Base-by-base conservation (phyloP, 2,329 filamentous ascomycete species). In the Penicillium aurantiogriseum region DNA sequence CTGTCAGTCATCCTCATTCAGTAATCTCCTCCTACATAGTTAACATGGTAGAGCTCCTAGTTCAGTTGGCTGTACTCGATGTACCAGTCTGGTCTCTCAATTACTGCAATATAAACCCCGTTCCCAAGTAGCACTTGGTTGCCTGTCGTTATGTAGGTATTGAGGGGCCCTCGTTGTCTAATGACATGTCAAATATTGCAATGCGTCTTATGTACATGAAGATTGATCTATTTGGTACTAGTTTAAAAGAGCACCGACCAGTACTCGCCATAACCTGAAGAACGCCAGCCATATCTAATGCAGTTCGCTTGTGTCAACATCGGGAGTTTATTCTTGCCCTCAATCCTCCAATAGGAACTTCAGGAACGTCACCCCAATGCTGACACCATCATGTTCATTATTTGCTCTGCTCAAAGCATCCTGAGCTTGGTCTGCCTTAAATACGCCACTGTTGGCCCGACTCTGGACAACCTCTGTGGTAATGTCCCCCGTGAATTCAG, bases 401-500 rank as follows among this genome's bases (percentile, higher is more conserved):
- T 77, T 78, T 2, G 88, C 88, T 59, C 90, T 83, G 8, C 75
- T 77, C 71, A 92, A 83, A 27, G 84, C 90, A 65, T 90, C 88
- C 55, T 85, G 75, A 64, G 85, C 93, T 59, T 88, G 74, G 19
- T 85, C 85, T 56, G 92, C 85, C 54, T 81, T 76, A 62, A 96
- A 89, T 23, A 94, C 80, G 1, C 90, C 90, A 47, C 78, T 78
- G 29, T 80, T 78, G 68, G 89, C 84, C 56, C 92, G 82, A 58
- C 82, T 76, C 59, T 83, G 80, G 54, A 93, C 74, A 38, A 95
- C 75, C 71, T 91, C 87, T 19, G 77, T 79, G 66, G 92, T 84
- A 63, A 95, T 92, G 17, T 85, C 82, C 58, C 81, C 80, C 4
- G 82, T 89, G 71, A 93, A 94, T 73, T 96, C 92, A 0, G 91